These are phyloP conservation scores for Fonsecaea pedrosoi DNA, from an alignment of 2,329 filamentous ascomycete species.

Conservation along the genomic window DNA sequence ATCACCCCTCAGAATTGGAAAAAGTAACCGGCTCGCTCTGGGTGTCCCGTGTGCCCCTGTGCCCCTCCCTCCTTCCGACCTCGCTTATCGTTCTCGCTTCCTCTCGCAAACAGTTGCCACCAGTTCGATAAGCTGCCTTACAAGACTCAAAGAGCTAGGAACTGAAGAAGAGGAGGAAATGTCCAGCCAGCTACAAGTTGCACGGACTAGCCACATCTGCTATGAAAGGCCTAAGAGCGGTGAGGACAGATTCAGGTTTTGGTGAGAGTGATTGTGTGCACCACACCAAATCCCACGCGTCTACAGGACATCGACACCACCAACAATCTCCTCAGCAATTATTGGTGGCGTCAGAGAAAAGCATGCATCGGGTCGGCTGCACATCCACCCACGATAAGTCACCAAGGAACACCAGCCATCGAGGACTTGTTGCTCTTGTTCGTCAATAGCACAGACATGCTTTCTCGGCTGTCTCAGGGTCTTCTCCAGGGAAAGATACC, in stretches of 20 bases:
- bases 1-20: not conserved
- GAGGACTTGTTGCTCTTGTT: not conserved
- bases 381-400: not conserved
- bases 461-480: not conserved
- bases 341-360: not conserved
- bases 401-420: not conserved
- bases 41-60: not conserved
- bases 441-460: not conserved
- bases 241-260: not conserved
- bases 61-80: not conserved
- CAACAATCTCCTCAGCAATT: not conserved
- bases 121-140: not conserved
- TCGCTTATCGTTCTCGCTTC: conserved; percentile 7
- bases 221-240: not conserved
- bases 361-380: not conserved
- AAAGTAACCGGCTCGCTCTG: not conserved
- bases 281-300: not conserved
- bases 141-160: not conserved
- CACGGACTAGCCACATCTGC: not conserved
- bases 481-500: not conserved
- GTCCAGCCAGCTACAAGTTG: not conserved
- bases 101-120: not conserved
- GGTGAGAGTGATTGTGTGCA: not conserved
- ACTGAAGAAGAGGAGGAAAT: not conserved
- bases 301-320: not conserved